Conservation (phyloP, 2,329 filamentous ascomycete species). For the Alternaria sp. region DNA sequence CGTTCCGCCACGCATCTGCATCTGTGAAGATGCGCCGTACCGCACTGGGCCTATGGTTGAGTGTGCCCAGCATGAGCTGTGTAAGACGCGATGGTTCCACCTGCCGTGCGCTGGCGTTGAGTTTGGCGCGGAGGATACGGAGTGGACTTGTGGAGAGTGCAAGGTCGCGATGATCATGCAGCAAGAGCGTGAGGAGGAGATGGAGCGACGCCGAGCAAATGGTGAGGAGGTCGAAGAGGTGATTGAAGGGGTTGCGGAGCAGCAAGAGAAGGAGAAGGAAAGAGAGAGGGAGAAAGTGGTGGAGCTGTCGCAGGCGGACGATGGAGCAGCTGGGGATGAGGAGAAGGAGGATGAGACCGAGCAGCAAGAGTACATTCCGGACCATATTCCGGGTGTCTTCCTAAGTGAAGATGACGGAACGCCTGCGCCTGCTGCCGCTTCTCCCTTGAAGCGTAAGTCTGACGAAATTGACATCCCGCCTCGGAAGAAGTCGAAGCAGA, state of each 20-base stretch:
- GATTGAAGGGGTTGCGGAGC: neutral
- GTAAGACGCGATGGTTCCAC: conserved; percentile 4
- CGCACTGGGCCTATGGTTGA: neutral
- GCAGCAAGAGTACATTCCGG: neutral
- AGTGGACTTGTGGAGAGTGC: conserved; percentile 6
- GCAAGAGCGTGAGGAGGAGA: neutral
- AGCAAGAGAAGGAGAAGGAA: neutral
- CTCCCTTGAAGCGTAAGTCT: neutral
- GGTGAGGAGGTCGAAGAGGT: neutral
- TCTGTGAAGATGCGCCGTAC: conserved; percentile 2
- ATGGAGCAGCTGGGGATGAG: neutral
- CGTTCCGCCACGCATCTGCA: neutral
- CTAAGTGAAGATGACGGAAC: neutral
- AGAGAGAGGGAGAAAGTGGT: neutral
- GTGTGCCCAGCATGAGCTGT: neutral
- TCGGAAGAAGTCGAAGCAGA: neutral
- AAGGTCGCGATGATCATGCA: neutral
- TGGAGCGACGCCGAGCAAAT: neutral
- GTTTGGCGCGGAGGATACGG: neutral
- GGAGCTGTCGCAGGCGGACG: neutral
- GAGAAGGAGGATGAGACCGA: neutral
- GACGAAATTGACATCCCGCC: neutral
- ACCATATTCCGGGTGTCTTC: neutral
- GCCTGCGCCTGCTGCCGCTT: neutral
- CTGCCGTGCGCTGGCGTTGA: neutral